phyloP scores from a whole-genome alignment of 371 early-diverging fungal species.

The Mucor indicus region DNA sequence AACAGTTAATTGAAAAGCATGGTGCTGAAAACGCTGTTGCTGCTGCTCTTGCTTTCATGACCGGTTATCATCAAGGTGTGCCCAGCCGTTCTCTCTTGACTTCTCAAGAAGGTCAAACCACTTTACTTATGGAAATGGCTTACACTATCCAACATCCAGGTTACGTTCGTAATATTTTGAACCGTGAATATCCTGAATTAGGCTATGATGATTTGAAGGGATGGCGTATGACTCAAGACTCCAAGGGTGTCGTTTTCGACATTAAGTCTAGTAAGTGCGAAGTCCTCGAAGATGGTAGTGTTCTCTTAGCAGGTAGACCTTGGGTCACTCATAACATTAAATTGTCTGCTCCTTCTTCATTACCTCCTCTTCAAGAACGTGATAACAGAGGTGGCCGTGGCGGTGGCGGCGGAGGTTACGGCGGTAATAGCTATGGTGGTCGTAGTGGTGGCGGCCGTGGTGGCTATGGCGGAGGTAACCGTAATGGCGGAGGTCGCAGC shows the following conservation, averaged over 20 bases:
- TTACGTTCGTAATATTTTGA: slow-evolving; percentile 76
- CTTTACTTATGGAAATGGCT: slow-evolving; percentile 64
- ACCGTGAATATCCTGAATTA: slow-evolving; percentile 67
- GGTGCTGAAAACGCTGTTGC: slow-evolving; percentile 73
- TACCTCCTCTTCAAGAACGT: slow-evolving; percentile 81
- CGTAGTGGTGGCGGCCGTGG: slow-evolving; percentile 20
- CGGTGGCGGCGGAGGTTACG: slow-evolving; percentile 6
- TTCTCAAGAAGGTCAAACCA: slow-evolving; percentile 77
- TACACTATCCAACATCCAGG: slow-evolving; percentile 73
- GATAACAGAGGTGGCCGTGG: slow-evolving; percentile 32
- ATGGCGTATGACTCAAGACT: slow-evolving; percentile 84
- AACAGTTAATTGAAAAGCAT: slow-evolving; percentile 62
- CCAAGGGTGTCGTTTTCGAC: slow-evolving; percentile 82
- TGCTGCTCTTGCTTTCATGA: slow-evolving; percentile 81
- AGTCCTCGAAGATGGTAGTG: slow-evolving; percentile 36
- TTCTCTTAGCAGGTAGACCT: slow-evolving; percentile 47
- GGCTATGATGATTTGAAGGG: slow-evolving; percentile 62
- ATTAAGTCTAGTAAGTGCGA: slow-evolving; percentile 66
- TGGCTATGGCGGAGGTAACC: slow-evolving; percentile 17
- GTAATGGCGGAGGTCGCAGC: slow-evolving; percentile 11
- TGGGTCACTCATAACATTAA: slow-evolving; percentile 68
- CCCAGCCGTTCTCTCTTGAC: slow-evolving; percentile 77
- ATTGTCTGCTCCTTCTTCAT: slow-evolving; percentile 61
- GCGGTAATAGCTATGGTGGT: slow-evolving; percentile 20
- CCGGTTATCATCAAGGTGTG: slow-evolving; percentile 81